phyloP scores from a whole-genome alignment of 805 yeast genomes.

The Candida verbasci region DNA sequence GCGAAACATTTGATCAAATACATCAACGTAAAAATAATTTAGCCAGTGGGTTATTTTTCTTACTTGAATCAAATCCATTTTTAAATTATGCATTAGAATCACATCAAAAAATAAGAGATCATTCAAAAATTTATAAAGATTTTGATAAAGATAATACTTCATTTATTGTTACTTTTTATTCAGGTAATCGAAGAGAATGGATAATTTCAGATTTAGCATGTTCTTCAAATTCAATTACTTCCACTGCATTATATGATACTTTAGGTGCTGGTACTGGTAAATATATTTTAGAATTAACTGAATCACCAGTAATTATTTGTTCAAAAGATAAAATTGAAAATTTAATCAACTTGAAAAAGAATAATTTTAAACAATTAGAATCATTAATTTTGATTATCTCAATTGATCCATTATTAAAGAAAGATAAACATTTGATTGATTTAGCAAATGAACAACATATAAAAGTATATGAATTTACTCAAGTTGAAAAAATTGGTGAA shows the following conservation, averaged over 20 bases:
- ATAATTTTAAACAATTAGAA: conserved; percentile 19
- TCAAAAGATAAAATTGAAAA: conserved; percentile 26
- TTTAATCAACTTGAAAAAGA: conserved; percentile 25
- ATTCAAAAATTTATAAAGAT: conserved; percentile 19
- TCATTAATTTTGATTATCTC: conserved; percentile 29
- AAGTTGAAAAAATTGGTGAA: conserved; percentile 29
- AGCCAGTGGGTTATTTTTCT: conserved; percentile 47
- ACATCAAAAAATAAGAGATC: conserved; percentile 26
- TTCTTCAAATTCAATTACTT: conserved; percentile 39
- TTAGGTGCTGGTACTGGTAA: conserved; percentile 55
- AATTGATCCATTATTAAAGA: conserved; percentile 35
- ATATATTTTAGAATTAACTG: conserved; percentile 57
- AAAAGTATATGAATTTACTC: conserved; percentile 25
- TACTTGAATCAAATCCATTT: conserved; percentile 29
- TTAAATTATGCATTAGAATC: conserved; percentile 17
- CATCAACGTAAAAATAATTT: conserved; percentile 40
- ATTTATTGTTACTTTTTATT: conserved; percentile 53
- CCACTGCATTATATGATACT: conserved; percentile 28
- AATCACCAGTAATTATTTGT: conserved; percentile 48
- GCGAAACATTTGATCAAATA: conserved; percentile 40
- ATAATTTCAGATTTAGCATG: conserved; percentile 67
- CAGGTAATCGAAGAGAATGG: conserved; percentile 69
- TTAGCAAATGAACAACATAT: conserved; percentile 15
- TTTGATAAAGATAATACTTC: conserved; percentile 20
- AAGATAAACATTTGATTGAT: conserved; percentile 21